Base-by-base conservation (phyloP, 495 filamentous ascomycete species). In the Daldinia decipiens region DNA sequence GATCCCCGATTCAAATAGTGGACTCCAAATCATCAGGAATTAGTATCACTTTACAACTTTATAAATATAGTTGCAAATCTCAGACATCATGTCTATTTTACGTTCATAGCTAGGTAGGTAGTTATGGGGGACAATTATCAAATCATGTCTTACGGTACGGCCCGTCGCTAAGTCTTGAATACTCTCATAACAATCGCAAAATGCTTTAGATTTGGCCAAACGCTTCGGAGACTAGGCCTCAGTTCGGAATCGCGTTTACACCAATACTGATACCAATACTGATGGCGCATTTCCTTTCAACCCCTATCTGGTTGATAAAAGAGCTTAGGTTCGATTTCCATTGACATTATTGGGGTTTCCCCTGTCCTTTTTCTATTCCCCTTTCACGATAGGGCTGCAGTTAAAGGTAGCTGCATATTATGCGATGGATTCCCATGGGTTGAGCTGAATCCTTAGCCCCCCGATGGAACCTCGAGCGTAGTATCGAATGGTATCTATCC, bases 361-460 rank as follows among this genome's bases (percentile, higher is more conserved):
- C 39, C 39, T 40, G 39, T 40, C 5, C 13, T 15, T 17, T n/a
- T 40, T 0, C 39, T 17, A 17, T 40, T 40, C 40, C 17, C 7
- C 8, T 45, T 47, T 47, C 43, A 19, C 19, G 7, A 47, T 47
- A 47, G 19, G 43, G 43, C 43, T 47, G 17, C 8, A 24, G 43
- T 19, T 24, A 17, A 40, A 40, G n/a, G 39, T 47, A 47, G 43
- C 19, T 24, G 9, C 43, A 47, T 47, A 36, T 9, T 47, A 47
- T 47, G 24, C 43, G 19, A 47, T 24, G 3, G 3, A 19, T 24
- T 47, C 9, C 19, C 3, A 24, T 24, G 43, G 17, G 2, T 24
- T 24, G 43, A 47, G 43, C 43, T 47, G 43, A 47, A 47, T 47
- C 43, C 43, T 47, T 12, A 47, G 43, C 43, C 19, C 43, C 43